Conservation (phyloP, 176 grass and related monocot genomes). For the Phragmites australis region DNA sequence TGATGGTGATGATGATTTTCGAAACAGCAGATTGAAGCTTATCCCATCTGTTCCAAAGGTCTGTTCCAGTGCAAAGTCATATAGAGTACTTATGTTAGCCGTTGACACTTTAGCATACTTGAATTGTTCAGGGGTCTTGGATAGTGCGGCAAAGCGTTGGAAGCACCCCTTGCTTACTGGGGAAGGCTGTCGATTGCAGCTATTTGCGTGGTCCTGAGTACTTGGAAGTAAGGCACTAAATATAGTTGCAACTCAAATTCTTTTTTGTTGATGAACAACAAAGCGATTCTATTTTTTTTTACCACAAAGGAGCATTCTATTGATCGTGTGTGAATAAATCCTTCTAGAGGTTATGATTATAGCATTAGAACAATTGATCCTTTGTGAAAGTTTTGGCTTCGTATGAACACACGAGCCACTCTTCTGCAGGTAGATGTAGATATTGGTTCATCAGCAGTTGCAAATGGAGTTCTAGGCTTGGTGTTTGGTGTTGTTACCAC, state of each 20-base stretch:
- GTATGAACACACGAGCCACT: background rate
- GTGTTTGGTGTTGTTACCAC: constrained; percentile 90
- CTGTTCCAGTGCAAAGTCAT: constrained; percentile 9
- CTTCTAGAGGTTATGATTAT: background rate
- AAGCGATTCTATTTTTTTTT: background rate
- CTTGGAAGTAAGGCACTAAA: constrained; percentile 74
- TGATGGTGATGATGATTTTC: constrained; percentile 89
- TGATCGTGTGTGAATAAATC: background rate
- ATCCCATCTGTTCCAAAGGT: constrained; percentile 99
- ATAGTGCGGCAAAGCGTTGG: constrained; percentile 95
- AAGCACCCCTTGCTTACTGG: constrained; percentile 85
- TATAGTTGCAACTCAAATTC: background rate
- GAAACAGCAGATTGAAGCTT: constrained; percentile 93
- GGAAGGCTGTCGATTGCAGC: constrained; percentile 91
- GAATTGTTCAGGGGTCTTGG: constrained; percentile 77
- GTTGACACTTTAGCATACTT: constrained; percentile 33
- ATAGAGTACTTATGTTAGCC: background rate
- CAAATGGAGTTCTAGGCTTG: constrained; percentile 93
- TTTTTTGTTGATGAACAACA: background rate
- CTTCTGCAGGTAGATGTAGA: constrained; percentile 85
- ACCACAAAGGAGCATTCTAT: background rate
- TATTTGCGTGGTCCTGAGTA: constrained; percentile 86
- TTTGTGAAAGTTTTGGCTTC: background rate
- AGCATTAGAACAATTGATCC: background rate
- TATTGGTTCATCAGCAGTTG: constrained; percentile 93